These are phyloP conservation scores for Olyra latifolia DNA, from an alignment of 176 grass and related monocot species.

Conservation along the genomic window DNA sequence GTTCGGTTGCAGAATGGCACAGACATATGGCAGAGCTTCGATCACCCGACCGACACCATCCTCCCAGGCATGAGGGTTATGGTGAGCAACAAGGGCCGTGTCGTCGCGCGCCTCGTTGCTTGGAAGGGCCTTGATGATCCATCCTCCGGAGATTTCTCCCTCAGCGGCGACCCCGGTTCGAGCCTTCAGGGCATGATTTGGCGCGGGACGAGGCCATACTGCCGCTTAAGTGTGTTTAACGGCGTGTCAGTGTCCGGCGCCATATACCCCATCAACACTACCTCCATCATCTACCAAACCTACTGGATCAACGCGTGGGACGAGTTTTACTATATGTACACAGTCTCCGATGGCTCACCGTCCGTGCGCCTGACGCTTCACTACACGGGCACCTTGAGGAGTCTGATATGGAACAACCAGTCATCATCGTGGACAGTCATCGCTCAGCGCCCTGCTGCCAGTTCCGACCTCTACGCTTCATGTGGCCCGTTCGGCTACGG, in stretches of 20 bases:
- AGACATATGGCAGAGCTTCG: slow-evolving; percentile 48
- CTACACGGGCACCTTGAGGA: not conserved
- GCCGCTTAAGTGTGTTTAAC: slow-evolving; percentile 13
- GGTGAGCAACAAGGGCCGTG: not conserved
- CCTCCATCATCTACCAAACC: not conserved
- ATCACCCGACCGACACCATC: slow-evolving; percentile 37
- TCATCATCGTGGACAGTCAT: not conserved
- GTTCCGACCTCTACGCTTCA: slow-evolving; percentile 8
- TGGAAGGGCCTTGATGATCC: slow-evolving; percentile 41
- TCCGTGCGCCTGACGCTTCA: not conserved
- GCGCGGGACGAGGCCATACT: not conserved
- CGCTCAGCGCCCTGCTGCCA: not conserved
- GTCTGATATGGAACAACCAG: not conserved
- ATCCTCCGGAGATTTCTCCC: slow-evolving; percentile 28
- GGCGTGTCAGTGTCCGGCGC: not conserved
- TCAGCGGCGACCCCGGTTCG: not conserved
- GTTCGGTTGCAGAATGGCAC: not conserved
- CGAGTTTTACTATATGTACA: not conserved
- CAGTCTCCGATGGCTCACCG: not conserved
- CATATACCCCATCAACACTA: not conserved
- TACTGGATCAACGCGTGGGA: not conserved
- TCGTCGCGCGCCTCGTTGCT: not conserved
- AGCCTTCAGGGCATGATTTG: not conserved
- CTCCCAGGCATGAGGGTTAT: slow-evolving; percentile 31
- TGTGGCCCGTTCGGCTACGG: slow-evolving; percentile 48